Percentiles rank a stretch among this genome's conserved stretches.
Evolutionary conservation across 495 filamentous ascomycete genomes (phyloP).

Genomic region (Xylaria longipes): DNA sequence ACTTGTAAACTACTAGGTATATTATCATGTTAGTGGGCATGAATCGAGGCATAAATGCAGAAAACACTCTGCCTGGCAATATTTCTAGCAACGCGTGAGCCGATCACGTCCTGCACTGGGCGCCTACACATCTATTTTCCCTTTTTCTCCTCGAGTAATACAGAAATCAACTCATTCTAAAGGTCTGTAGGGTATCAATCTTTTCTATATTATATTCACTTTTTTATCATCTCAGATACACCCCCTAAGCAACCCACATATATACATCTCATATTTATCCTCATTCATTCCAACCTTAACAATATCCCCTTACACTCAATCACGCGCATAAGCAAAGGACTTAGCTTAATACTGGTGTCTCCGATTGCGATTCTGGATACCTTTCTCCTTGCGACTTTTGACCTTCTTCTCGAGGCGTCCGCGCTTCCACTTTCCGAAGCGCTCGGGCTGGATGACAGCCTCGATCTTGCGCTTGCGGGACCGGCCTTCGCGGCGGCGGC

Average conservation of each 20-base stretch:
- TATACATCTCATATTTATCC: not conserved
- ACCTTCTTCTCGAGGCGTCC: constrained; percentile 86
- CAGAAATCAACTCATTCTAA: not conserved
- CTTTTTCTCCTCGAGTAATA: not conserved
- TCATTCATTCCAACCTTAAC: not conserved
- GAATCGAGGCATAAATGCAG: not conserved
- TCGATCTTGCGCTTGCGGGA: constrained; percentile 85
- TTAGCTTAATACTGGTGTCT: constrained; percentile 62
- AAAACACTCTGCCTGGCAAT: not conserved
- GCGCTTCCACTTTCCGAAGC: constrained; percentile 76
- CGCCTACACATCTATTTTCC: not conserved
- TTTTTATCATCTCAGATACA: not conserved
- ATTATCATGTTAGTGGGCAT: not conserved
- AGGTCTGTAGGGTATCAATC: constrained; percentile 14
- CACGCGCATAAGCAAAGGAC: not conserved
- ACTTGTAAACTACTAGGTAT: not conserved
- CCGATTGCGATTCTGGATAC: constrained; percentile 68
- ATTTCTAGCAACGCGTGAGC: not conserved
- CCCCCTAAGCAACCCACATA: not conserved
- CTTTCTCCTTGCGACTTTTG: constrained; percentile 79
- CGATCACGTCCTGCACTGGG: not conserved
- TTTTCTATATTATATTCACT: not conserved
- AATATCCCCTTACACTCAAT: not conserved
- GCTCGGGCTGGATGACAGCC: constrained; percentile 81
- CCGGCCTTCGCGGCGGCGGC: constrained; percentile 71